Evolutionary conservation across 1,139 yeast species (phyloP), one percentile per base, ranked within the genome.

Genomic region (Candida glucosophila): DNA sequence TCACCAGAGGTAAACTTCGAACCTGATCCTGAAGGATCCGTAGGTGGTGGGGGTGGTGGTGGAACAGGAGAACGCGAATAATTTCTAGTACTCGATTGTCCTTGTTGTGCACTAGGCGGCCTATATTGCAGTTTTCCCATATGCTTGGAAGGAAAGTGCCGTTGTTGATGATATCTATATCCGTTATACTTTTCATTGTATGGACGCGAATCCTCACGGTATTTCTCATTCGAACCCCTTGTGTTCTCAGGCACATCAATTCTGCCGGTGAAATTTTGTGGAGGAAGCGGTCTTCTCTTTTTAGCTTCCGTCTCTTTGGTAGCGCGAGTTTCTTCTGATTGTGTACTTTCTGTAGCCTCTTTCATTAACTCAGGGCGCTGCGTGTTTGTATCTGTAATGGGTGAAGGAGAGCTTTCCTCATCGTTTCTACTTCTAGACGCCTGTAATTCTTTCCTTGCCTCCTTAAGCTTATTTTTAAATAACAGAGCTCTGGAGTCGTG

Each of bases 401-500:
- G n/a, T n/a, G n/a, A n/a, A n/a, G n/a, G 22, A 15, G 14, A 15
- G 18, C 22, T 22, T 22, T 18, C 20, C 9, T 20, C 18, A 8
- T 19, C 12, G 12, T 19, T 13, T 8, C 13, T n/a, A 7, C 23
- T 27, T 15, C 27, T 18, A 14, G 35, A 24, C 22, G 24, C 30
- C 15, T 28, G 32, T 11, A 37, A 43, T 18, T 51, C 55, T 14
- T 34, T 37, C 31, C 50, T 50, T 4, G 54, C 55, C 25, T 48
- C 50, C 21, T 32, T 27, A 11, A 49, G 33, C n/a, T 42, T 41
- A 4, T 45, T 36, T 23, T 49, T 46, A 20, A 48, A 31, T 14
- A 41, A 44, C 3, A 30, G 12, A 14, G 29, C 17, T 25, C 31
- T n/a, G n/a, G n/a, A n/a, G n/a, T n/a, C n/a, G n/a, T n/a, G n/a